Conservation (phyloP, 169 alveolate species). For the Cryptosporidium baileyi region DNA sequence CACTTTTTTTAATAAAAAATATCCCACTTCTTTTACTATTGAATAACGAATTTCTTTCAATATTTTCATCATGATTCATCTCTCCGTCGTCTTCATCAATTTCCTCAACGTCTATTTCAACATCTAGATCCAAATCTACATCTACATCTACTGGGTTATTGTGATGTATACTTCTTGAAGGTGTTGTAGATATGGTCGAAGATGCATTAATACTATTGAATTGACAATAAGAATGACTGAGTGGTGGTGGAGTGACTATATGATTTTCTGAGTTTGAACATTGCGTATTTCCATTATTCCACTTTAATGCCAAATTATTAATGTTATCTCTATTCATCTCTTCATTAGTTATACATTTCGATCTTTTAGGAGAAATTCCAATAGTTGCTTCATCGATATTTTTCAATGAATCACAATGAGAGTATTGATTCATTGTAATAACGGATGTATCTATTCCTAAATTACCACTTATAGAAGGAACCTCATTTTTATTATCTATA, state of each 20-base stretch:
- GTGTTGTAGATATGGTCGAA: constrained; percentile 12
- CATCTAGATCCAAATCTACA: constrained; percentile 49
- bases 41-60: constrained; percentile 23
- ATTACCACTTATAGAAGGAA: not conserved
- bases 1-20: constrained; percentile 44
- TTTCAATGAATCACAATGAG: not conserved
- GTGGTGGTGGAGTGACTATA: constrained; percentile 54
- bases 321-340: not conserved
- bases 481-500: not conserved
- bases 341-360: constrained; percentile 6
- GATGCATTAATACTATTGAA: constrained; percentile 12
- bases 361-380: constrained; percentile 48
- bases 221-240: constrained; percentile 30
- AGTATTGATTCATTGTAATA: not conserved
- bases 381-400: not conserved
- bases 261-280: constrained; percentile 29
- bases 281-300: not conserved
- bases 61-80: not conserved
- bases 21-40: constrained; percentile 7
- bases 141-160: not conserved
- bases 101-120: constrained; percentile 27
- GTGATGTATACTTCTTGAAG: constrained; percentile 15
- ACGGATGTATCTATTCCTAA: constrained; percentile 8
- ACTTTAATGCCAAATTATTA: not conserved
- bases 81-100: constrained; percentile 41